Evolutionary conservation across 768 basidiomycete genomes (phyloP).

Genomic region (Hericium rajendrae): DNA sequence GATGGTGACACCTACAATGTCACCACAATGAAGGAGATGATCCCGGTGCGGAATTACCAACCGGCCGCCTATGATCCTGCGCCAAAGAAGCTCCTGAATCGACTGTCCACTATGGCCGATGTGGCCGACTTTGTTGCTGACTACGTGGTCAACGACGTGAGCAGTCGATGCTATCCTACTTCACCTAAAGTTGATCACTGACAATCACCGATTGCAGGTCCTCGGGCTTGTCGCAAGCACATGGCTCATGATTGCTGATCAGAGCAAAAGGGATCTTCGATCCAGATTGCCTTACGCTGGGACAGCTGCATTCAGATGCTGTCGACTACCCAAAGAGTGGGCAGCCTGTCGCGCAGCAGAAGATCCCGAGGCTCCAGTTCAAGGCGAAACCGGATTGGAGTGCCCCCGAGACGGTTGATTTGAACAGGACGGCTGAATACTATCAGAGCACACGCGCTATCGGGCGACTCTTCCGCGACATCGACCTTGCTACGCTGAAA

Average conservation of each 20-base stretch:
- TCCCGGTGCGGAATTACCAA: slow-evolving; percentile 15
- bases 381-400: slow-evolving; percentile 50
- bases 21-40: slow-evolving; percentile 15
- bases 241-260: slow-evolving; percentile 60
- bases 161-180: background rate
- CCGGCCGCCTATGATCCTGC: slow-evolving; percentile 46
- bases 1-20: slow-evolving; percentile 58
- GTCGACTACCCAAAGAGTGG: slow-evolving; percentile 57
- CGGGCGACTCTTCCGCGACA: slow-evolving; percentile 51
- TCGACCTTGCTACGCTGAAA: slow-evolving; percentile 37
- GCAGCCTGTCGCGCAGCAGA: slow-evolving; percentile 19
- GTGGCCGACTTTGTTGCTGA: slow-evolving; percentile 64
- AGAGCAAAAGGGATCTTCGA: slow-evolving; percentile 40
- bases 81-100: slow-evolving; percentile 31
- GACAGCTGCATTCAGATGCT: slow-evolving; percentile 51
- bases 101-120: slow-evolving; percentile 48
- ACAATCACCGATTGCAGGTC: slow-evolving; percentile 25
- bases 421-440: slow-evolving; percentile 19
- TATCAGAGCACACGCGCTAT: slow-evolving; percentile 49
- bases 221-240: slow-evolving; percentile 54
- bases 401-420: slow-evolving; percentile 46
- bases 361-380: slow-evolving; percentile 35
- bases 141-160: slow-evolving; percentile 49
- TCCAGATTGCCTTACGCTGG: slow-evolving; percentile 40
- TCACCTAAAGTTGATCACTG: background rate